phyloP scores from a whole-genome alignment of 345 rosid species.

The Pistacia vera region DNA sequence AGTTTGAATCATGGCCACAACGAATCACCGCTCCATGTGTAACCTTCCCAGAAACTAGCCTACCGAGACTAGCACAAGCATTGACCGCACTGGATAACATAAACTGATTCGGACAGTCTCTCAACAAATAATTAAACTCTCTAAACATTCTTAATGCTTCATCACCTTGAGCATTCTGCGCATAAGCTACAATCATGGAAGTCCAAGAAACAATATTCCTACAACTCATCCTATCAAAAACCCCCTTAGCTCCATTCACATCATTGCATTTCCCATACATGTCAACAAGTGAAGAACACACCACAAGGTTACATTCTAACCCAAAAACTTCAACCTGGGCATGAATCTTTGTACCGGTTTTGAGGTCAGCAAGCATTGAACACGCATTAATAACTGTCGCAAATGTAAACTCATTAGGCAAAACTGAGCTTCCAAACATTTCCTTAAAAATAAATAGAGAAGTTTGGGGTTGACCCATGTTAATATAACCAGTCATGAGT shows the following conservation, averaged over 20 bases:
- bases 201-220: constrained; percentile 82
- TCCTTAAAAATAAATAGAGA: constrained; percentile 42
- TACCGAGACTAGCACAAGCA: constrained; percentile 75
- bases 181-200: constrained; percentile 65
- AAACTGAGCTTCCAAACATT: constrained; percentile 40
- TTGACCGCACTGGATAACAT: constrained; percentile 72
- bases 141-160: constrained; percentile 67
- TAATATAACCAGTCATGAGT: constrained; percentile 55
- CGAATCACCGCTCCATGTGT: constrained; percentile 68
- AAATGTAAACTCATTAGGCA: constrained; percentile 64
- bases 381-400: constrained; percentile 66
- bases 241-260: constrained; percentile 58
- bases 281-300: constrained; percentile 73
- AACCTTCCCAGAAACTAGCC: constrained; percentile 56
- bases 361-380: constrained; percentile 47
- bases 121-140: constrained; percentile 34
- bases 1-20: constrained; percentile 41
- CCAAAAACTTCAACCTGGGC: constrained; percentile 56
- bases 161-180: constrained; percentile 67
- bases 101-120: constrained; percentile 51
- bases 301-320: constrained; percentile 49
- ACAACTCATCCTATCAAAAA: constrained; percentile 59
- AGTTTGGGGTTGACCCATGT: constrained; percentile 33
- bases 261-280: constrained; percentile 94
- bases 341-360: constrained; percentile 56